Percentiles rank a stretch among this genome's conserved stretches.
phyloP scores from a whole-genome alignment of 441 rosid species.

The Gossypium lobatum region DNA sequence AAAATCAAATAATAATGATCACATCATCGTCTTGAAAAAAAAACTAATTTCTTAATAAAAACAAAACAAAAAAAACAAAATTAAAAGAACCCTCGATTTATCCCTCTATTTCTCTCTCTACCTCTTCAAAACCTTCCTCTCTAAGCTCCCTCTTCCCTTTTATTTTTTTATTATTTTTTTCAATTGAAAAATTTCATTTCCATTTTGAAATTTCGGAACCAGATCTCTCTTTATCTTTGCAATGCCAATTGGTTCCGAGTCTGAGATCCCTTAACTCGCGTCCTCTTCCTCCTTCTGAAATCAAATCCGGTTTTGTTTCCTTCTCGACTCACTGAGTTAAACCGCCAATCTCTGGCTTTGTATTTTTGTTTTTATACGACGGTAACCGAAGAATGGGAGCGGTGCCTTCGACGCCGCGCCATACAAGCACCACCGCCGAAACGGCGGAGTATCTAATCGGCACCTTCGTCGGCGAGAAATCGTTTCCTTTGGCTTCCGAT shows the following conservation, averaged over 20 bases:
- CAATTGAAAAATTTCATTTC: constrained; percentile 5
- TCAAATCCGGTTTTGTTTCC: constrained; percentile 3
- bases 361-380: background rate
- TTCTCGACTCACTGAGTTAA: constrained; percentile 28
- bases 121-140: constrained; percentile 35
- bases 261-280: constrained; percentile 29
- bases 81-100: background rate
- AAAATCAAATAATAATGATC: constrained; percentile 12
- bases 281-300: constrained; percentile 10
- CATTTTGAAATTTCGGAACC: constrained; percentile 20
- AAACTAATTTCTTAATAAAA: background rate
- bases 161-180: background rate
- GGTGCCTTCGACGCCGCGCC: constrained; percentile 80
- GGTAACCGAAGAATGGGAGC: constrained; percentile 53
- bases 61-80: background rate
- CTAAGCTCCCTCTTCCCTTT: constrained; percentile 31
- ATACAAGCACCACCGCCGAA: constrained; percentile 33
- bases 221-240: constrained; percentile 25
- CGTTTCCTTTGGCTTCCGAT: constrained; percentile 79
- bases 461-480: constrained; percentile 79
- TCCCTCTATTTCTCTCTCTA: constrained; percentile 8
- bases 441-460: constrained; percentile 70
- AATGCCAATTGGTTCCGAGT: constrained; percentile 21
- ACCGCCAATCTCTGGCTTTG: background rate
- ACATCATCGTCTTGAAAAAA: constrained; percentile 8